Evolutionary conservation across 108 stramenopile species (phyloP).

Genomic region (Cyclotella cryptica): DNA sequence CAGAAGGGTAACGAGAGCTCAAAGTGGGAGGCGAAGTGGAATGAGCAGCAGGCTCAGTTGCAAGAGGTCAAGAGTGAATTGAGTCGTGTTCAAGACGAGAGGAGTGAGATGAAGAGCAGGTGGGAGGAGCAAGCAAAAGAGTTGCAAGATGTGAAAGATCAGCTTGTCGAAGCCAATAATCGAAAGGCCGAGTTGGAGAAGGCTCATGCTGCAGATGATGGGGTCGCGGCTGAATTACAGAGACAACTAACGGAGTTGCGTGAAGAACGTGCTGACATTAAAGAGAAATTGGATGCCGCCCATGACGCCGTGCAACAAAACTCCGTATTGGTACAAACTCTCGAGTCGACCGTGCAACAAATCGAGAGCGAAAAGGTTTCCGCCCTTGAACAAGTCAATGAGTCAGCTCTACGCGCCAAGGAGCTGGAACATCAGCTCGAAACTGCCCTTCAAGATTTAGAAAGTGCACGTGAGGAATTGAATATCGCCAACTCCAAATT

Average conservation of each 20-base stretch:
- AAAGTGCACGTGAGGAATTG: neutral
- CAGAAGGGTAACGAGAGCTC: neutral
- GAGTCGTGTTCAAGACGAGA: neutral
- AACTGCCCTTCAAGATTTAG: neutral
- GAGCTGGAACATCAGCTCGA: neutral
- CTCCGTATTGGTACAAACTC: neutral
- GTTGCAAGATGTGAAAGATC: neutral
- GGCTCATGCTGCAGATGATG: neutral
- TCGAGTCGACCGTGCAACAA: neutral
- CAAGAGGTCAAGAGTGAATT: neutral
- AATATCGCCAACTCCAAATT: slow-evolving; percentile 12
- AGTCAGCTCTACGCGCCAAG: neutral
- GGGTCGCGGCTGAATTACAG: slow-evolving; percentile 11
- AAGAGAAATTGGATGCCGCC: neutral
- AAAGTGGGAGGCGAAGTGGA: slow-evolving; percentile 3
- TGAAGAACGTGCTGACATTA: neutral
- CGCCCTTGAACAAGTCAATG: neutral
- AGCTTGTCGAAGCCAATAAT: neutral
- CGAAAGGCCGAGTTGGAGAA: neutral
- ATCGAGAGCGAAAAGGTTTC: neutral
- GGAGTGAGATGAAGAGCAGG: neutral
- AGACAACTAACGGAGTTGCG: neutral
- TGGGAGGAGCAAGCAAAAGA: neutral
- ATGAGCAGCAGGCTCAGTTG: neutral
- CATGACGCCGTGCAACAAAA: neutral